Conservation (phyloP, 371 early-diverging fungal genomes). For the Basidiobolus meristosporus region DNA sequence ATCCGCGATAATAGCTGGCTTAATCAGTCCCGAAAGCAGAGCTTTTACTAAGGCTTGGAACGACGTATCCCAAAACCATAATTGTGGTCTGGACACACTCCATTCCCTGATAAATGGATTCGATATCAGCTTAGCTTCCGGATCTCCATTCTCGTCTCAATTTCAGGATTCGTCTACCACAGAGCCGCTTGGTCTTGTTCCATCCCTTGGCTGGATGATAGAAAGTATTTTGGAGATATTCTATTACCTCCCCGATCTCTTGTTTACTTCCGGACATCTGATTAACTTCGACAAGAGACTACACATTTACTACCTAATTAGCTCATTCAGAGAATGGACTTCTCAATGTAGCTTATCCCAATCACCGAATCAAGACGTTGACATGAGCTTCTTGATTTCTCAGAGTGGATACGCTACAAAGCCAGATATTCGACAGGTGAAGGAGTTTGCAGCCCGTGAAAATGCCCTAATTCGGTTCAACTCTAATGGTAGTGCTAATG, state of each 20-base stretch:
- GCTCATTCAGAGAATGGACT: conserved; percentile 20
- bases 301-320: conserved; percentile 35
- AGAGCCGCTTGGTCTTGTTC: conserved; percentile 10
- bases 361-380: conserved; percentile 3
- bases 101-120: not conserved
- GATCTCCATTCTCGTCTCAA: not conserved
- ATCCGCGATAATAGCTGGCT: conserved; percentile 45
- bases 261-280: conserved; percentile 13
- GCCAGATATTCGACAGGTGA: conserved; percentile 12
- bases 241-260: conserved; percentile 24
- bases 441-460: conserved; percentile 15
- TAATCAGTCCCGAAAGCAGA: conserved; percentile 62
- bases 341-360: conserved; percentile 2
- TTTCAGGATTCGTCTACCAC: not conserved
- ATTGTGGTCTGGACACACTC: not conserved
- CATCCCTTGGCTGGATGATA: conserved; percentile 27
- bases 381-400: conserved; percentile 2
- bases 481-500: too few species aligned
- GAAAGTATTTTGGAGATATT: conserved; percentile 28
- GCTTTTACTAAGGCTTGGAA: conserved; percentile 48
- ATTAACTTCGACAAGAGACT: conserved; percentile 55
- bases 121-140: not conserved
- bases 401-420: not conserved
- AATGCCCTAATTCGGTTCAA: conserved; percentile 8
- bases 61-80: conserved; percentile 16